Evolutionary conservation across 2,329 filamentous ascomycete species (phyloP), one percentile per base, ranked within the genome.

Genomic region (Nigrospora osmanthi): DNA sequence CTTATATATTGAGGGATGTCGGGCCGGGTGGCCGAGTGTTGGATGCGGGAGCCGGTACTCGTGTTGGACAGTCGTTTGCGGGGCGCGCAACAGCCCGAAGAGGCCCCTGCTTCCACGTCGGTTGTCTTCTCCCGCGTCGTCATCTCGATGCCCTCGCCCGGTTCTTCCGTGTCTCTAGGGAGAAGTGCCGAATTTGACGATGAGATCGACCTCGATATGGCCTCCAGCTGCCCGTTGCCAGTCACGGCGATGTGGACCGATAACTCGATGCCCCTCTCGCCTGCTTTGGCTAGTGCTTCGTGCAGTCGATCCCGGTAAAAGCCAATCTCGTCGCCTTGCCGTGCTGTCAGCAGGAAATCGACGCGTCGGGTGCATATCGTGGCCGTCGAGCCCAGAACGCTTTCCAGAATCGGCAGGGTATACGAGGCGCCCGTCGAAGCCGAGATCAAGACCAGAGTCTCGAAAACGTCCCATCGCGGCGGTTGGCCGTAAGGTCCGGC

Each of bases 401-500:
- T 72, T 51, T 82, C 78, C 1, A 82, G 63, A 3, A 82, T 76
- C 0, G 78, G 78, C 6, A 82, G 59, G 1, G 75, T 78, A 45
- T 78, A 82, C 4, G 78, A 81, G 1, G 78, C 74, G n/a, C 79
- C 79, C 0, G 79, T 83, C 0, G 78, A 82, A 0, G 78, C 78
- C 0, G 77, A 78, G 36, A 82, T 74, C 4, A 83, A 64, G 5
- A 83, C 63, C 37, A 82, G 58, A 0, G 76, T 78, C 58, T 82
- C 79, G 55, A 75, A 82, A 0, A 74, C 65, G 40, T 80, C 68
- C 74, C 76, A 80, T 5, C 67, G 64, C 0, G 77, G 75, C 2
- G 77, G 75, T 5, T 60, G 60, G 14, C 78, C 78, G 38, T 74
- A 81, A 0, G 78, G 79, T 0, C 79, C 78, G 2, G 72, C 64